Percentiles rank a stretch among this genome's conserved stretches.
phyloP scores from a whole-genome alignment of 2,329 filamentous ascomycete species.

The Botrytis fabae region DNA sequence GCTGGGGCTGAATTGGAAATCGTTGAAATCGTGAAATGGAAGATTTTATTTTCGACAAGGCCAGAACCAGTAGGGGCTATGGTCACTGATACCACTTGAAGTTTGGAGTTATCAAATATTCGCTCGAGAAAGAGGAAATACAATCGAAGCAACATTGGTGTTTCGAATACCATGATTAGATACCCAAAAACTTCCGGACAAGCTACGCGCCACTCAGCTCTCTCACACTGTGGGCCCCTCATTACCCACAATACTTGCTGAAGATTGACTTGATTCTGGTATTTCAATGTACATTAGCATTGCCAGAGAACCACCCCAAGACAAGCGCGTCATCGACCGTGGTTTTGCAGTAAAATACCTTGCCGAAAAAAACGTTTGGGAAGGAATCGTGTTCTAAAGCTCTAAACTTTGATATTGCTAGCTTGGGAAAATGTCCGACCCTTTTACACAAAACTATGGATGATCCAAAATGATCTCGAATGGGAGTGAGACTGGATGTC shows the following conservation, averaged over 20 bases:
- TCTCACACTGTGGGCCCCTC: not conserved
- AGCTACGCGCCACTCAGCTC: not conserved
- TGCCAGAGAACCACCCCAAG: not conserved
- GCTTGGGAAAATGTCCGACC: too few species aligned
- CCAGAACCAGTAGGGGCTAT: slow-evolving; percentile 75
- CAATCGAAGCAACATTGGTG: not conserved
- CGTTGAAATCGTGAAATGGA: slow-evolving; percentile 83
- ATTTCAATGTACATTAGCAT: not conserved
- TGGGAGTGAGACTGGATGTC: not conserved
- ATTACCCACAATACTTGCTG: too few species aligned
- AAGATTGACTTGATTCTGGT: not conserved
- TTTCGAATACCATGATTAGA: not conserved
- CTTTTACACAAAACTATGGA: not conserved
- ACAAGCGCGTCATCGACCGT: not conserved
- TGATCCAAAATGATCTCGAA: not conserved
- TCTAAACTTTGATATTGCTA: not conserved
- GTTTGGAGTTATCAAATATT: not conserved
- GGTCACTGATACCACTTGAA: slow-evolving; percentile 8
- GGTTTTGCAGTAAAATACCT: not conserved
- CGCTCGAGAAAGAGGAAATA: too few species aligned
- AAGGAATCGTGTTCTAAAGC: not conserved
- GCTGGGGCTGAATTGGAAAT: slow-evolving; percentile 79
- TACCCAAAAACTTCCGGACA: not conserved
- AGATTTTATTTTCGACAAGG: slow-evolving; percentile 78
- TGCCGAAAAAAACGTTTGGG: not conserved